phyloP scores from a whole-genome alignment of 495 filamentous ascomycete species.

The Annulohypoxylon bovei region DNA sequence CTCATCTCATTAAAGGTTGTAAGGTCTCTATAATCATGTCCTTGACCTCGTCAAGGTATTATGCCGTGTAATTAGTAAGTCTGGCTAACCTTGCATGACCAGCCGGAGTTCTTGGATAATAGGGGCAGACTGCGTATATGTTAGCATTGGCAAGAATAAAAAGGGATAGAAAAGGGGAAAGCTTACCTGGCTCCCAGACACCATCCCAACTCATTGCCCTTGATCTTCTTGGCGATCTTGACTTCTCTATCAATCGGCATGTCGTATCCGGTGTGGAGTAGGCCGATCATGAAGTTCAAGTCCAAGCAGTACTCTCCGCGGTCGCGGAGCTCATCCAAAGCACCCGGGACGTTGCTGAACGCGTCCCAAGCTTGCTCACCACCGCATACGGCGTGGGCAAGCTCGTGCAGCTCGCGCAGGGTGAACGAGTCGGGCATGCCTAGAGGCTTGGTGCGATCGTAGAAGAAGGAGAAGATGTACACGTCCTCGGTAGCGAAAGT shows the following conservation, averaged over 20 bases:
- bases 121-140: constrained; percentile 53
- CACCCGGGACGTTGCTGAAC: constrained; percentile 77
- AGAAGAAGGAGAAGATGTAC: constrained; percentile 97
- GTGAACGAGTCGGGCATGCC: constrained; percentile 98
- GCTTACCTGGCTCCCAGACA: constrained; percentile 93
- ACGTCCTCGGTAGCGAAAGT: constrained; percentile 93
- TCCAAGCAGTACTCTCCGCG: constrained; percentile 93
- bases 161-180: background rate
- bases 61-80: constrained; percentile 46
- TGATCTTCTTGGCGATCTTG: constrained; percentile 98
- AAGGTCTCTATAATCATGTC: constrained; percentile 17
- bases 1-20: constrained; percentile 23
- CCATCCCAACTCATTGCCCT: constrained; percentile 96
- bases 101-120: constrained; percentile 57
- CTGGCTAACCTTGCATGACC: constrained; percentile 60
- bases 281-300: constrained; percentile 91
- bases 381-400: constrained; percentile 83
- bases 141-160: constrained; percentile 52
- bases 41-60: constrained; percentile 10
- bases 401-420: constrained; percentile 82
- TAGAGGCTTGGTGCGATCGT: constrained; percentile 87
- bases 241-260: constrained; percentile 97
- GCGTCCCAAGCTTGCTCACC: constrained; percentile 80
- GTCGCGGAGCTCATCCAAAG: constrained; percentile 75
- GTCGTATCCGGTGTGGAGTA: constrained; percentile 95